phyloP scores from a whole-genome alignment of 2,329 filamentous ascomycete species.

The Penicillium sp. region DNA sequence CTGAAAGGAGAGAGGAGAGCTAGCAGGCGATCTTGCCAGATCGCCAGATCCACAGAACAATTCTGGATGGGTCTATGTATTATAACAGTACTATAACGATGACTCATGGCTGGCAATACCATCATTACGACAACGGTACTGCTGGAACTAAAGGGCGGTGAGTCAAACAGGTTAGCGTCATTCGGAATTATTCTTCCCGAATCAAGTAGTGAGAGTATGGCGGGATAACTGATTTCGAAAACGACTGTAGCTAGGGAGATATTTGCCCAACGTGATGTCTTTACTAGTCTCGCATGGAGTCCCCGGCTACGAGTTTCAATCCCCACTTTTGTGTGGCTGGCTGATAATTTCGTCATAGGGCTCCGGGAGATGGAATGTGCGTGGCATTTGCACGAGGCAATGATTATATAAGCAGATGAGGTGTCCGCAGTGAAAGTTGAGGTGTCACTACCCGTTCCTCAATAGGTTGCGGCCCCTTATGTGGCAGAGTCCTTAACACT shows the following conservation, averaged over 20 bases:
- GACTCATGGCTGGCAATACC: background rate
- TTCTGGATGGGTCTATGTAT: background rate
- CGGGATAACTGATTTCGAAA: background rate
- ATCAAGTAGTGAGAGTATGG: background rate
- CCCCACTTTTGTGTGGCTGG: too few relatives aligned
- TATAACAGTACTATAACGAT: background rate
- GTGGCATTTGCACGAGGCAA: too few relatives aligned
- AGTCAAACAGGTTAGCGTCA: background rate
- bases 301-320: too few relatives aligned
- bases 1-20: constrained; percentile 2
- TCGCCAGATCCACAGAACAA: background rate
- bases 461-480: too few relatives aligned
- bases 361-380: too few relatives aligned
- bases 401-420: too few relatives aligned
- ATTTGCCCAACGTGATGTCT: too few relatives aligned
- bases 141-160: background rate
- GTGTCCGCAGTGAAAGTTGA: too few relatives aligned
- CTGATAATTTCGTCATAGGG: too few relatives aligned
- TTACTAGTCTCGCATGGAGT: too few relatives aligned
- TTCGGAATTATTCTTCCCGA: background rate
- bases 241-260: background rate
- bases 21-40: background rate
- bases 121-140: background rate
- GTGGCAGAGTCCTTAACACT: too few relatives aligned
- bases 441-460: too few relatives aligned